Conservation (phyloP, 2,329 filamentous ascomycete genomes). For the Xylaria sp. region DNA sequence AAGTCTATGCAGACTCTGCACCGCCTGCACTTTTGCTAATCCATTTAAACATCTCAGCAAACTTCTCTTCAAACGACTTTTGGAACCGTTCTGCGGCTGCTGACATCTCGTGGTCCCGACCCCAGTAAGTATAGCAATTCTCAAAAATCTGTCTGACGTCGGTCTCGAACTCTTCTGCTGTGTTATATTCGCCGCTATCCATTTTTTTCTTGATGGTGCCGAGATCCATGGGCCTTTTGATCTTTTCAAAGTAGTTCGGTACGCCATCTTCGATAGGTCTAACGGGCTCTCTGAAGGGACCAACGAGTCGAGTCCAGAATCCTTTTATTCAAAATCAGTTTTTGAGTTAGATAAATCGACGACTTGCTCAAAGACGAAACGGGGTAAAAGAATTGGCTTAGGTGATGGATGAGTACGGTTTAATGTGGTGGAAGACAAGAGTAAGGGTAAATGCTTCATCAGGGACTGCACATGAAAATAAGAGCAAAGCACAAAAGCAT, state of each 20-base stretch:
- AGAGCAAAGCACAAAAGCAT: background rate
- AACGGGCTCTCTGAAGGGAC: slow-evolving; percentile 65
- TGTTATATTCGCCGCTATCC: slow-evolving; percentile 57
- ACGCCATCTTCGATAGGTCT: slow-evolving; percentile 62
- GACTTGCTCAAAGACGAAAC: background rate
- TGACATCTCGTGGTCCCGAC: slow-evolving; percentile 52
- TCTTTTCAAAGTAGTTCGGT: slow-evolving; percentile 65
- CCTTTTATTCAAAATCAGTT: slow-evolving; percentile 46
- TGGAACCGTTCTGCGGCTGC: slow-evolving; percentile 62
- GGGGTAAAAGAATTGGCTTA: background rate
- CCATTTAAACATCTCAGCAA: slow-evolving; percentile 64
- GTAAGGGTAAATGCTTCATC: no score
- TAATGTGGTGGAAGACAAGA: no score
- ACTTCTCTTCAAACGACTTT: slow-evolving; percentile 65
- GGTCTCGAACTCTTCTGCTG: slow-evolving; percentile 58
- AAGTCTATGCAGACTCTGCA: slow-evolving; percentile 43
- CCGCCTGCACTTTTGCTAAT: slow-evolving; percentile 57
- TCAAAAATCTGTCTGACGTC: slow-evolving; percentile 68
- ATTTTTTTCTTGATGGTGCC: slow-evolving; percentile 65
- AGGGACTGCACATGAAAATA: no score
- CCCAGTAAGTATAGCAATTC: slow-evolving; percentile 69
- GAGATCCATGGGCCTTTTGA: slow-evolving; percentile 68
- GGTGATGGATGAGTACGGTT: no score
- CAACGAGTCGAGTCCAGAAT: slow-evolving; percentile 70
- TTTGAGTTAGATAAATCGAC: background rate